Conservation (phyloP, 2,329 filamentous ascomycete genomes). For the Stagonosporopsis chrysanthemi region DNA sequence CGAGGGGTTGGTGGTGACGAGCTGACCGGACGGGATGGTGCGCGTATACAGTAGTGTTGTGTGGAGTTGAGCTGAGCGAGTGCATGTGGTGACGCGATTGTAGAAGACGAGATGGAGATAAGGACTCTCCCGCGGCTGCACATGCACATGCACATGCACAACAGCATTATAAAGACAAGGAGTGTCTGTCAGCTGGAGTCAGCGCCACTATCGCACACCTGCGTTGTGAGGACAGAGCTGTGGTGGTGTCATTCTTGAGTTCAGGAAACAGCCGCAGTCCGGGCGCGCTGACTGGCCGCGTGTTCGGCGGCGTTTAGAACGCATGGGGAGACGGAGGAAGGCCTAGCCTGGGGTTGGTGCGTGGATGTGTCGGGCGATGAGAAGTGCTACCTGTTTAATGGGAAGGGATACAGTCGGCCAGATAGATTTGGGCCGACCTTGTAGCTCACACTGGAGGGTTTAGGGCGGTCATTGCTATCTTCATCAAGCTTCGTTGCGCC, state of each 20-base stretch:
- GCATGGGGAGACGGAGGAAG: background rate
- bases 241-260: background rate
- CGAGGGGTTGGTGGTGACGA: no score
- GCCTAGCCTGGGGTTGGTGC: background rate
- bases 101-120: background rate
- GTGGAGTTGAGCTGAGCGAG: background rate
- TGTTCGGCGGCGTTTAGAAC: background rate
- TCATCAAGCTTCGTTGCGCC: background rate
- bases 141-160: background rate
- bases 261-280: background rate
- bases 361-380: background rate
- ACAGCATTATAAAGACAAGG: background rate
- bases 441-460: background rate
- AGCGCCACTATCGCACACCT: background rate
- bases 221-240: background rate
- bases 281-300: background rate
- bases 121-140: background rate
- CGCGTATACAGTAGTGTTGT: background rate
- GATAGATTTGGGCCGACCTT: background rate
- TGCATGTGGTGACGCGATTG: background rate
- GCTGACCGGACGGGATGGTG: background rate
- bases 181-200: background rate
- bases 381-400: background rate
- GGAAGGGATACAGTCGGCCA: background rate
- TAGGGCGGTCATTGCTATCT: background rate